Percentiles rank a stretch among this genome's conserved stretches.
phyloP scores from a whole-genome alignment of 2,329 filamentous ascomycete genomes.

The Xylaria hypoxylon region DNA sequence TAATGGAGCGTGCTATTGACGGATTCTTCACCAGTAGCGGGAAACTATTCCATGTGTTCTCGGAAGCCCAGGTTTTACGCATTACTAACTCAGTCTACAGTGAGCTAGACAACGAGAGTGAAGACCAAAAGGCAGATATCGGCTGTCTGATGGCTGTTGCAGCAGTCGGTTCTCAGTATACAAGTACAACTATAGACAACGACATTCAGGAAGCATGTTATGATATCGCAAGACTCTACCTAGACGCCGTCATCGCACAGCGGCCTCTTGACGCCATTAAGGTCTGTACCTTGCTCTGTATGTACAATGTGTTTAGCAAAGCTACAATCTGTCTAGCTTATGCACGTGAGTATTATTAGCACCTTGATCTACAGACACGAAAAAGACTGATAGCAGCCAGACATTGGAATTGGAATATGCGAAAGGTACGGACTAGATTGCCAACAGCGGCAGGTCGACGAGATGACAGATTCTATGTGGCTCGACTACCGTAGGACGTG shows the following conservation, averaged over 20 bases:
- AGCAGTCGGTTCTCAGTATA: slow-evolving; percentile 20
- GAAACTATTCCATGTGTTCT: slow-evolving; percentile 18
- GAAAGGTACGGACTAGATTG: slow-evolving; percentile 4
- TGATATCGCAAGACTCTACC: not conserved
- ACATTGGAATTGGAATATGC: slow-evolving; percentile 13
- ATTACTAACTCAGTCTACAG: slow-evolving; percentile 3
- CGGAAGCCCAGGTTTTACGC: slow-evolving; percentile 3
- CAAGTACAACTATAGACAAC: not conserved
- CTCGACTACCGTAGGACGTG: slow-evolving; percentile 16
- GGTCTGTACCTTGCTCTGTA: slow-evolving; percentile 7
- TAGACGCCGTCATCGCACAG: slow-evolving; percentile 3
- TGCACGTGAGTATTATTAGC: not conserved
- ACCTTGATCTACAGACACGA: not conserved
- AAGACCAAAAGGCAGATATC: slow-evolving; percentile 5
- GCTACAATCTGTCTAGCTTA: slow-evolving; percentile 18
- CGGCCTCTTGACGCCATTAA: slow-evolving; percentile 10
- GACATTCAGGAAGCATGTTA: not conserved
- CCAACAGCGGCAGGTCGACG: slow-evolving; percentile 7
- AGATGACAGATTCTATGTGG: slow-evolving; percentile 8
- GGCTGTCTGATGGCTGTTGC: slow-evolving; percentile 10
- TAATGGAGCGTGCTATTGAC: not conserved
- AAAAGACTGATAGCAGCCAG: not conserved
- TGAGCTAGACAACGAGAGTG: not conserved
- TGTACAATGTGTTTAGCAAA: slow-evolving; percentile 19
- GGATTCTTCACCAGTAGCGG: slow-evolving; percentile 11